Evolutionary conservation across 805 yeast genomes (phyloP).

Genomic region (Soucietia sequanensis): DNA sequence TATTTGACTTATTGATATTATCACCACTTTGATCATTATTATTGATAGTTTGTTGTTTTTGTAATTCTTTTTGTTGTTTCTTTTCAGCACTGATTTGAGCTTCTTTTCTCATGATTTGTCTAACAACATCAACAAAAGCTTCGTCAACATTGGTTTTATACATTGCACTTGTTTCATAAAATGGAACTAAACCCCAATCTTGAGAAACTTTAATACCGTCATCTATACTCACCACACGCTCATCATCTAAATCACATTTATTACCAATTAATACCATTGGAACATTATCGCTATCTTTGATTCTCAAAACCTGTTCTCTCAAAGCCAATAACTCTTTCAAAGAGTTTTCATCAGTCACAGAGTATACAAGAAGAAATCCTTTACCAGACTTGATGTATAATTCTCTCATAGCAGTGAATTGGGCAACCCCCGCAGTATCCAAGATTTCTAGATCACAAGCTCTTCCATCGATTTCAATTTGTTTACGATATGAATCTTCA

Average conservation of each 20-base stretch:
- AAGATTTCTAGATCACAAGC: slow-evolving; percentile 76
- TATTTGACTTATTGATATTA: slow-evolving; percentile 3
- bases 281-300: slow-evolving; percentile 71
- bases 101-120: slow-evolving; percentile 84
- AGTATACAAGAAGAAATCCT: slow-evolving; percentile 60
- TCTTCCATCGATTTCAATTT: slow-evolving; percentile 83
- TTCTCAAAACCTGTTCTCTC: slow-evolving; percentile 79
- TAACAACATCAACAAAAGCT: slow-evolving; percentile 82
- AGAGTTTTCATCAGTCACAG: slow-evolving; percentile 62
- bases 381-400: slow-evolving; percentile 83
- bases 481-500: slow-evolving; percentile 91
- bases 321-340: slow-evolving; percentile 74
- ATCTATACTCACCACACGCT: slow-evolving; percentile 72
- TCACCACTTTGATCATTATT: slow-evolving; percentile 4
- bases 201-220: slow-evolving; percentile 83
- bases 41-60: slow-evolving; percentile 29
- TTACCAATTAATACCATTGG: slow-evolving; percentile 93
- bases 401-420: slow-evolving; percentile 94
- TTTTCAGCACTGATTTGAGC: slow-evolving; percentile 44
- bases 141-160: slow-evolving; percentile 86
- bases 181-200: slow-evolving; percentile 87
- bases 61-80: slow-evolving; percentile 42
- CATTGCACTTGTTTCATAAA: slow-evolving; percentile 93
- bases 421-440: slow-evolving; percentile 72
- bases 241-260: slow-evolving; percentile 79